Evolutionary conservation across 2,329 filamentous ascomycete genomes (phyloP).

Genomic region (Hypoxylon sp.): DNA sequence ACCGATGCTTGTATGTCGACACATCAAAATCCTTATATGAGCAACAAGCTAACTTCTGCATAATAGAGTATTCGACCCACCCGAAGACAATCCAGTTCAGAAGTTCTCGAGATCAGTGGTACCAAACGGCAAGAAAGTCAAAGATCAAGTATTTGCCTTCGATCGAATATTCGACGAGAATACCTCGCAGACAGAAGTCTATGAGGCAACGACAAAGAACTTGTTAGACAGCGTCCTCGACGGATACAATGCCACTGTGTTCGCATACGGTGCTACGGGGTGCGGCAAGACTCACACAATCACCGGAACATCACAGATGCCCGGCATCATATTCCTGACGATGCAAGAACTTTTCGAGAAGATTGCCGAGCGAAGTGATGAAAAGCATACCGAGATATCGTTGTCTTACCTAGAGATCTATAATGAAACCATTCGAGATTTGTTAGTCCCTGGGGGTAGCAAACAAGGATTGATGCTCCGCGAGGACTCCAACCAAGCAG

Average conservation of each 20-base stretch:
- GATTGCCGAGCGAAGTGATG: constrained; percentile 86
- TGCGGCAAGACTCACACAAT: constrained; percentile 99
- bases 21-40: not conserved
- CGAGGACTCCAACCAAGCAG: constrained; percentile 93
- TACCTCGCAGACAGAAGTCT: constrained; percentile 90
- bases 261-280: constrained; percentile 96
- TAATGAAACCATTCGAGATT: constrained; percentile 97
- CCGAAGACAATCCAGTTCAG: constrained; percentile 93
- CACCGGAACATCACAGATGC: constrained; percentile 89
- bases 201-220: constrained; percentile 89
- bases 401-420: constrained; percentile 98
- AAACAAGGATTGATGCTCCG: constrained; percentile 91
- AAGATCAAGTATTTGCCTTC: constrained; percentile 98
- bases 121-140: constrained; percentile 88
- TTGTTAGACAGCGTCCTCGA: constrained; percentile 96
- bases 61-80: constrained; percentile 91
- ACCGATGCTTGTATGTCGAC: constrained; percentile 87
- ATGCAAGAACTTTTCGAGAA: constrained; percentile 99
- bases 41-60: constrained; percentile 19
- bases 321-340: constrained; percentile 97
- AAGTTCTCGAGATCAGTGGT: constrained; percentile 87
- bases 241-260: constrained; percentile 98
- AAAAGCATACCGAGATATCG: constrained; percentile 91
- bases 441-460: constrained; percentile 87
- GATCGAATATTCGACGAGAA: constrained; percentile 98